These are phyloP conservation scores for Penicillium canariense DNA, from an alignment of 495 filamentous ascomycete species.

Conservation along the genomic window DNA sequence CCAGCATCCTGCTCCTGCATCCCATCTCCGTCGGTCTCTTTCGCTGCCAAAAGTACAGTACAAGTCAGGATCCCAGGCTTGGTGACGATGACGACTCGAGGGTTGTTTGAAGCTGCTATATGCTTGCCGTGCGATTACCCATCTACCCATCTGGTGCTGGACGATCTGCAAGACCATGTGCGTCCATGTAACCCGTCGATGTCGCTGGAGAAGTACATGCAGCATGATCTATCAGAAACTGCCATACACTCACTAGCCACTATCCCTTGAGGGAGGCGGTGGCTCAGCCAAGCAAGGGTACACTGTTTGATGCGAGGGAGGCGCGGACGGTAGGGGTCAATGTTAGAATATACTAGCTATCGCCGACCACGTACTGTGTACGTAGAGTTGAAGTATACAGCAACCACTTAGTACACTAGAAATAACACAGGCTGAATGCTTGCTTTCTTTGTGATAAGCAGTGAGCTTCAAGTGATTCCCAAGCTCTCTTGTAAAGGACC, in stretches of 20 bases:
- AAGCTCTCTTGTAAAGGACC: neutral
- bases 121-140: neutral
- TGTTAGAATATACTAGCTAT: too few species aligned
- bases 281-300: neutral
- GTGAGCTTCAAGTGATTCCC: neutral
- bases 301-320: too few species aligned
- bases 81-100: too few species aligned
- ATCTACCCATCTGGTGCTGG: neutral
- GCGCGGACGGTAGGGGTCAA: too few species aligned
- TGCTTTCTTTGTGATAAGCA: neutral
- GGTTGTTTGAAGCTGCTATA: neutral
- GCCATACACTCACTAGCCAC: neutral
- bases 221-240: neutral
- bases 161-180: neutral
- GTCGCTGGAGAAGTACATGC: neutral
- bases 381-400: too few species aligned
- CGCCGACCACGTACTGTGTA: too few species aligned
- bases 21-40: neutral
- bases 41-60: neutral
- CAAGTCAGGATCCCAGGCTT: too few species aligned
- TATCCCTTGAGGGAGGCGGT: constrained; percentile 1
- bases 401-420: too few species aligned
- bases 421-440: too few species aligned
- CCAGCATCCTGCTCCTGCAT: neutral
- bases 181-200: neutral